A percentile compares a stretch with the other conserved stretches of the same genome.
Conservation (phyloP, 1,284 basidiomycete species). For the Sanghuangporus weigelae region DNA sequence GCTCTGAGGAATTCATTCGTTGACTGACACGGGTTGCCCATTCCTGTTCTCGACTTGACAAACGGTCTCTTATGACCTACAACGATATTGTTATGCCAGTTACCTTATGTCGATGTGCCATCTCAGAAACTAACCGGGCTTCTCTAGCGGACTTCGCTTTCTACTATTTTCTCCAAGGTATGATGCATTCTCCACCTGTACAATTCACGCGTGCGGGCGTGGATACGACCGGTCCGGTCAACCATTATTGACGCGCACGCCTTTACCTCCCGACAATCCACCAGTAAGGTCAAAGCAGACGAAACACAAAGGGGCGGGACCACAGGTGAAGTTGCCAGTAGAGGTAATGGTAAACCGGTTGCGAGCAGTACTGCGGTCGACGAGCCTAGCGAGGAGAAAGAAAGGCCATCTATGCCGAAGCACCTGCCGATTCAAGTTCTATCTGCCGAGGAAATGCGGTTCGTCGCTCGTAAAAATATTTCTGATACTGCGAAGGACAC, state of each 20-base stretch:
- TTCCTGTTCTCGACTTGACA: constrained; percentile 45
- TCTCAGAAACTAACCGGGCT: constrained; percentile 14
- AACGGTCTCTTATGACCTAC: constrained; percentile 53
- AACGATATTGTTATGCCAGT: constrained; percentile 57
- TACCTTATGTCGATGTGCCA: background rate
- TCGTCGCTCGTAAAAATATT: too few species aligned
- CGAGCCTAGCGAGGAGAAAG: background rate
- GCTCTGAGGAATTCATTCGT: constrained; percentile 75
- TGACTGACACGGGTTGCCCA: constrained; percentile 55
- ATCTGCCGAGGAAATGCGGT: too few species aligned
- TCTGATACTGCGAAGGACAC: too few species aligned
- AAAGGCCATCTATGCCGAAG: too few species aligned
- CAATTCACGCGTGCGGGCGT: background rate
- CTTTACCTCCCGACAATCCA: constrained; percentile 7
- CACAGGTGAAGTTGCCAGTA: background rate
- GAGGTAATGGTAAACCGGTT: background rate
- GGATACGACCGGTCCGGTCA: constrained; percentile 1
- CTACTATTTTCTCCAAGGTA: constrained; percentile 63
- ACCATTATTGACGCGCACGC: constrained; percentile 15
- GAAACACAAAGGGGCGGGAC: too few species aligned
- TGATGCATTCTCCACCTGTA: constrained; percentile 13
- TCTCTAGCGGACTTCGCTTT: constrained; percentile 47
- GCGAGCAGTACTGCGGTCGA: background rate
- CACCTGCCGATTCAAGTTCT: too few species aligned
- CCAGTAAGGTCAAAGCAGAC: background rate